Evolutionary conservation across 2,329 filamentous ascomycete species (phyloP), one percentile per base, ranked within the genome.

Genomic region (Lanzia echinophila): DNA sequence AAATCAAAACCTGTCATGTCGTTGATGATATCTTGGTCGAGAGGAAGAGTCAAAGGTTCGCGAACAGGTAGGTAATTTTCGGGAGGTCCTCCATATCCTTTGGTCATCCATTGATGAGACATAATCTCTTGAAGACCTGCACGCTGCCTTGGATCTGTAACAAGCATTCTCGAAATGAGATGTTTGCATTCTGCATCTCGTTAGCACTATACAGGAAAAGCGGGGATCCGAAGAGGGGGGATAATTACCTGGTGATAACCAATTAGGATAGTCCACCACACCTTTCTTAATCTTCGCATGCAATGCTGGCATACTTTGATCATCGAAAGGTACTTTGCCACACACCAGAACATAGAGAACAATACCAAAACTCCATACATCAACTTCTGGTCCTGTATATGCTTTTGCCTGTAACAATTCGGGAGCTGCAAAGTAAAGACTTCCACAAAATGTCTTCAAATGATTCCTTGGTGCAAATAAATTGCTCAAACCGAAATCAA

Each of bases 251-350:
- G 83, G 83, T 54, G 90, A 92, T 38, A 99, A 76, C 84, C 94
- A 97, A 56, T 85, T 88, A 2, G 94, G 94, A 70, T 97, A 99
- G 69, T 99, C 94, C 17, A 97, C 94, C 48, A 88, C 73, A 34
- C 94, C 94, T 69, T 95, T 95, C 75, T 99, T 99, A 72, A 99
- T 99, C 74, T 99, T 99, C 55, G 92, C 91, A 72, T 99, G 94
- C 47, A 99, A 76, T 59, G 95, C 91, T 34, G 92, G 94, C 90
- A 99, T 99, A 73, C 91, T 96, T 73, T 99, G 94, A 68, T 99
- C 94, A 68, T 99, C 94, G 66, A 99, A 99, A 0, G 94, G 94
- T 3, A 99, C 94, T 71, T 97, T 97, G 50, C 94, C 94, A 68
- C 94, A 97, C 3, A 97, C 94, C 58, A 99, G 73, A 55, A 99